Evolutionary conservation across 2,329 filamentous ascomycete species (phyloP).

Genomic region (Amauroascus verrucosus): DNA sequence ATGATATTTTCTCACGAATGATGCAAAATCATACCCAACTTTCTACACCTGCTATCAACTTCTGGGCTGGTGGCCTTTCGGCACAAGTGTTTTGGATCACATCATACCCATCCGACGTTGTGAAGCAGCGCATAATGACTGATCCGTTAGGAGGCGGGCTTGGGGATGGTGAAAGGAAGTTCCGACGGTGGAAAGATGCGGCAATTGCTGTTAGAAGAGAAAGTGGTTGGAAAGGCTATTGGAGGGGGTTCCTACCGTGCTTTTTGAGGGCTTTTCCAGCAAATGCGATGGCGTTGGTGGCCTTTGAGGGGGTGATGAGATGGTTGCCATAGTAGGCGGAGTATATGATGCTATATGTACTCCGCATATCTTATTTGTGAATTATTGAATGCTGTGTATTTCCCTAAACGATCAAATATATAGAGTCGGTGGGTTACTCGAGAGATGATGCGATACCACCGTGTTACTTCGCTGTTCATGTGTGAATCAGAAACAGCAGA

Average conservation of each 20-base stretch:
- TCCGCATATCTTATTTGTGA: too few relatives aligned
- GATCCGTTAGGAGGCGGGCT: slow-evolving; percentile 68
- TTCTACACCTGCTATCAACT: slow-evolving; percentile 74
- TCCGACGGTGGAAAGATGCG: slow-evolving; percentile 68
- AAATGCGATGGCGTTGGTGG: slow-evolving; percentile 85
- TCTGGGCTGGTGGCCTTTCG: slow-evolving; percentile 89
- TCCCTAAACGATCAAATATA: too few relatives aligned
- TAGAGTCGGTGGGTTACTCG: not conserved
- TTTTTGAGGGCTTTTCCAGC: slow-evolving; percentile 90
- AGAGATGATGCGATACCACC: not conserved
- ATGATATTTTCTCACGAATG: slow-evolving; percentile 67
- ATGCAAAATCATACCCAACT: slow-evolving; percentile 58
- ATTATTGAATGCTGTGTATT: too few relatives aligned
- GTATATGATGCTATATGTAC: not conserved
- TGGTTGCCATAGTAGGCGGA: slow-evolving; percentile 27
- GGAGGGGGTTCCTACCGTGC: slow-evolving; percentile 87
- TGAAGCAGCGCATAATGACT: slow-evolving; percentile 97
- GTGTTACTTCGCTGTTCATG: too few relatives aligned
- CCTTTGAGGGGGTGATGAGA: slow-evolving; percentile 87
- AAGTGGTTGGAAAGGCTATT: slow-evolving; percentile 68
- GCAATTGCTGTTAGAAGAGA: slow-evolving; percentile 67
- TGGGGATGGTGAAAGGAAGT: slow-evolving; percentile 57
- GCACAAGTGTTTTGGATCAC: slow-evolving; percentile 93
- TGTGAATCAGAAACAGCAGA: too few relatives aligned
- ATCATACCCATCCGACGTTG: slow-evolving; percentile 81